Percentiles rank a stretch among this genome's conserved stretches.
phyloP scores from a whole-genome alignment of 495 filamentous ascomycete species.

The Aspergillus leporis region DNA sequence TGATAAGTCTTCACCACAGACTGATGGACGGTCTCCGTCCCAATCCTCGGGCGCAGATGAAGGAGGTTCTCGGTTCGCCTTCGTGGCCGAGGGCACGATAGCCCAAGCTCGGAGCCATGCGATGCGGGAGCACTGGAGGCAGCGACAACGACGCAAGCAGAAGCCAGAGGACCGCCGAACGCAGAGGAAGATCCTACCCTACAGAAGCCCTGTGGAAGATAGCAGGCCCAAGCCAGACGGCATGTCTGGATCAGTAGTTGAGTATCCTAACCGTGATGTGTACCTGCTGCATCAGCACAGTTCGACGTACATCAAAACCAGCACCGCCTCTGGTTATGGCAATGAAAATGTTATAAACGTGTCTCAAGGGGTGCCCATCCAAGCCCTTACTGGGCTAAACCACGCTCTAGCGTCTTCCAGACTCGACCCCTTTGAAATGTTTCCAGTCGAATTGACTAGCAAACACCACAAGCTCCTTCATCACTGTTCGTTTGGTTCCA shows the following conservation, averaged over 20 bases:
- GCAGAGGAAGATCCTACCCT: not conserved
- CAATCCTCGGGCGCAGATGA: not conserved
- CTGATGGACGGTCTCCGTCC: not conserved
- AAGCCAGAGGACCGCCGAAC: constrained; percentile 7
- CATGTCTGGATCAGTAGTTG: not conserved
- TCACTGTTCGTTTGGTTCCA: constrained; percentile 21
- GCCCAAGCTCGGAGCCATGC: constrained; percentile 28
- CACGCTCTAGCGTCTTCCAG: constrained; percentile 20
- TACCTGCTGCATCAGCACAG: not conserved
- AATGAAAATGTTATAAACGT: not conserved
- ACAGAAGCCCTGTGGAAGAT: not conserved
- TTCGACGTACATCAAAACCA: constrained; percentile 3
- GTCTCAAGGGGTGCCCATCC: constrained; percentile 11
- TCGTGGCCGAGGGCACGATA: constrained; percentile 22
- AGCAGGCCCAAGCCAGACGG: not conserved
- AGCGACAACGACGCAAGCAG: constrained; percentile 21
- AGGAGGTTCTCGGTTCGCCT: constrained; percentile 19
- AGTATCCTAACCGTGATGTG: not conserved
- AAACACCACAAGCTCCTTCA: constrained; percentile 31
- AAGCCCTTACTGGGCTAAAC: constrained; percentile 19
- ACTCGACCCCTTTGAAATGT: constrained; percentile 31
- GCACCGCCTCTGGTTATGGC: not conserved
- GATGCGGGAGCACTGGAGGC: constrained; percentile 30
- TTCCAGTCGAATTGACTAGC: constrained; percentile 27
- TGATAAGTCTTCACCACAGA: not conserved